Conservation (phyloP, 2,329 filamentous ascomycete species). For the Penicillium sp. region DNA sequence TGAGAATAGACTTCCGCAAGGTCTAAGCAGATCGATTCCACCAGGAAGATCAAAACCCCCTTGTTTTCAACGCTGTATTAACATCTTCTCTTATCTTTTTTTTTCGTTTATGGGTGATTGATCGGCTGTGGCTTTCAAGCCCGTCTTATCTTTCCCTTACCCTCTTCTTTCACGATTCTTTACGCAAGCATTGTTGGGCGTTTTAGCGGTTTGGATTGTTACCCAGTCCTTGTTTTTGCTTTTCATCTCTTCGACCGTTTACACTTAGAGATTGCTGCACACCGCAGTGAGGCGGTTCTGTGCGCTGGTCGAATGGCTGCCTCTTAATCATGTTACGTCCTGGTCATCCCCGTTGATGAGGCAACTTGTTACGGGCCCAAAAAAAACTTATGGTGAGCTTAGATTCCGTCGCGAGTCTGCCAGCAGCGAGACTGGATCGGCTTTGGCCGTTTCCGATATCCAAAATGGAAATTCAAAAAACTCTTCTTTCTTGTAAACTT, state of each 20-base stretch:
- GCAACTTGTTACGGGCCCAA: slow-evolving; percentile 20
- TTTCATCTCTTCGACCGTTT: slow-evolving; percentile 25
- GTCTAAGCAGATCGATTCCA: slow-evolving; percentile 43
- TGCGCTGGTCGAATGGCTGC: slow-evolving; percentile 46
- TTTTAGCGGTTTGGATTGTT: slow-evolving; percentile 43
- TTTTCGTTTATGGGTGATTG: slow-evolving; percentile 5
- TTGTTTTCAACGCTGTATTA: slow-evolving; percentile 14
- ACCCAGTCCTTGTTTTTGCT: slow-evolving; percentile 18
- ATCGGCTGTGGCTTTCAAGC: slow-evolving; percentile 7
- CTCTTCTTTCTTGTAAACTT: not conserved
- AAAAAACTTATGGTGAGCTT: slow-evolving; percentile 20
- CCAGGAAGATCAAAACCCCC: slow-evolving; percentile 21
- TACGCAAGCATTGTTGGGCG: slow-evolving; percentile 47
- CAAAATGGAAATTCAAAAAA: slow-evolving; percentile 12
- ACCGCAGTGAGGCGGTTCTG: slow-evolving; percentile 42
- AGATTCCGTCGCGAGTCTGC: slow-evolving; percentile 15
- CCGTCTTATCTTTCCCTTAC: not conserved
- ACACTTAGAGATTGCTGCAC: slow-evolving; percentile 42
- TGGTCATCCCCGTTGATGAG: slow-evolving; percentile 21
- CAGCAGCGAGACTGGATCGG: slow-evolving; percentile 12
- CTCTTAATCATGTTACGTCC: slow-evolving; percentile 35
- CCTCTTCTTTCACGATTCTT: slow-evolving; percentile 35
- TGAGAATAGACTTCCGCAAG: slow-evolving; percentile 60
- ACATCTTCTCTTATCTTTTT: slow-evolving; percentile 16
- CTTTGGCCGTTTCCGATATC: slow-evolving; percentile 19